phyloP scores from a whole-genome alignment of 208 protist genomes.

The Chromosphaera perkinsii region DNA sequence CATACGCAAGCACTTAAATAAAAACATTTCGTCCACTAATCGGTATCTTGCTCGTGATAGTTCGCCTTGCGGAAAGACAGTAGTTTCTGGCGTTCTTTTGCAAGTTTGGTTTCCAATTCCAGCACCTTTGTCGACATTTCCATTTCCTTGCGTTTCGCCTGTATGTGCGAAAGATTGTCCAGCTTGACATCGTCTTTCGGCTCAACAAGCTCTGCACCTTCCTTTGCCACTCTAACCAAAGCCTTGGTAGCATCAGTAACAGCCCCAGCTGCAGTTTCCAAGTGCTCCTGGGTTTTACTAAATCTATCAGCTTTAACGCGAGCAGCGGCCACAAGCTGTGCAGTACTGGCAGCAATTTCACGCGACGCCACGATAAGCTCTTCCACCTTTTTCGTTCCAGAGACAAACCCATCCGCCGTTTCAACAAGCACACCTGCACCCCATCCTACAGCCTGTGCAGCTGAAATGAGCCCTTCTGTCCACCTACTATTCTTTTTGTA shows the following conservation, averaged over 20 bases:
- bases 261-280: background rate
- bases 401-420: background rate
- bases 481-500: constrained; percentile 39
- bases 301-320: constrained; percentile 23
- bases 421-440: constrained; percentile 18
- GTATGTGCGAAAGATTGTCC: background rate
- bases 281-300: background rate
- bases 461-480: constrained; percentile 28
- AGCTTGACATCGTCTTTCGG: background rate
- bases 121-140: constrained; percentile 18
- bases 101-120: constrained; percentile 8
- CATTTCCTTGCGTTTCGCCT: constrained; percentile 28
- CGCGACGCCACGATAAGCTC: constrained; percentile 4
- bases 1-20: no score
- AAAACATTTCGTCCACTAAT: no score
- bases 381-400: constrained; percentile 5
- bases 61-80: constrained; percentile 1
- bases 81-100: background rate
- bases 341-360: constrained; percentile 23
- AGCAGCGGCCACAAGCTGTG: constrained; percentile 35
- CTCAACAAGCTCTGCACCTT: background rate
- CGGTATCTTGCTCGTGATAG: no score
- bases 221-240: constrained; percentile 12
- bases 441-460: constrained; percentile 24
- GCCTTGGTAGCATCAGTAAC: constrained; percentile 3